Base-by-base conservation (phyloP, 2,329 filamentous ascomycete species). In the Aspergillus carbonarius region DNA sequence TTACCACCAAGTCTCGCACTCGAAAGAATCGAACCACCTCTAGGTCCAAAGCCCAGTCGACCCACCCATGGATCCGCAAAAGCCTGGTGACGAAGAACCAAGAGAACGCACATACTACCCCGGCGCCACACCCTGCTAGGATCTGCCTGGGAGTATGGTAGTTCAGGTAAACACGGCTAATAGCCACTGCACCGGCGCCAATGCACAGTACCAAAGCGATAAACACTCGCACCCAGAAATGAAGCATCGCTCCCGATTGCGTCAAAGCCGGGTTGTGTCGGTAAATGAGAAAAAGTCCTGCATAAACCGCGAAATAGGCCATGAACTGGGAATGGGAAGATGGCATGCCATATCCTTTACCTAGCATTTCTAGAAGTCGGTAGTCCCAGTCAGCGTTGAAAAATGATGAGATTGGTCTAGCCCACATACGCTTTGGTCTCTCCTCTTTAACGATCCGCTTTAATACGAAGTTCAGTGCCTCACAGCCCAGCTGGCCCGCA, bases 291-390 rank as follows among this genome's bases (percentile, higher is more conserved):
- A 98, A 98, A 18, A 99, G 81, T 23, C 86, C 82, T 60, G 98
- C 79, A 62, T 90, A 95, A 58, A 96, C 79, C 58, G 91, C 89
- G 83, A 96, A 98, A 81, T 92, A 99, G 57, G 89, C 85, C 61
- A 93, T 90, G 74, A 97, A 99, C 79, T 99, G 95, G 8, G 95
- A 90, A 78, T 99, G 95, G 37, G 93, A 97, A 7, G 85, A 88
- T 10, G 95, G 95, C 96, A 99, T 99, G 68, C 95, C 96, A 72
- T 99, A 99, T 63, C 95, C 95, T 75, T 96, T 96, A 57, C 92
- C 85, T 70, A 93, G 87, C 81, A 88, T 86, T 75, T 85, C 85
- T 87, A 65, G 40, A 12, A 10, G 17, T 27, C 23, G 34, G 18
- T 23, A 54, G 18, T 23, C 9, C 3, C 50, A 10, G 40, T 61